phyloP scores from a whole-genome alignment of 2,329 filamentous ascomycete genomes.

The Neocatenulostroma microsporum region DNA sequence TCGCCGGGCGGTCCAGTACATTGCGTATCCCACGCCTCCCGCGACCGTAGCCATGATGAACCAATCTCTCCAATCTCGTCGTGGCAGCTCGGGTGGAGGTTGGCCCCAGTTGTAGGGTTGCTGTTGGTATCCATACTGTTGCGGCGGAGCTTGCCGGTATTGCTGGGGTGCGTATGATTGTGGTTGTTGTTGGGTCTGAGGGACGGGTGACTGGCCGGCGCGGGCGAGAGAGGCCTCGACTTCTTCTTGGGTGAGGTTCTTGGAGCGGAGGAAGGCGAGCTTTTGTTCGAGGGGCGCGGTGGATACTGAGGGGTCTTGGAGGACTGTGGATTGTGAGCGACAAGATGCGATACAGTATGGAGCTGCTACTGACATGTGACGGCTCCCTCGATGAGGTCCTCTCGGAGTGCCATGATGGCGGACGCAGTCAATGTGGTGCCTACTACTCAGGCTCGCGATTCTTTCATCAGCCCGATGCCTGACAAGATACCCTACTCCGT shows the following conservation, averaged over 20 bases:
- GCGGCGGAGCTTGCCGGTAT: slow-evolving; percentile 20
- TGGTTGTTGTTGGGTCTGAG: slow-evolving; percentile 37
- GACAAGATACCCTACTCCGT: no score
- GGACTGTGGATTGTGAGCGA: slow-evolving; percentile 49
- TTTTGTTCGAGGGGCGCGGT: slow-evolving; percentile 87
- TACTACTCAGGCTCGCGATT: no score
- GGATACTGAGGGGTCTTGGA: slow-evolving; percentile 88
- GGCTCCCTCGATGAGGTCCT: slow-evolving; percentile 79
- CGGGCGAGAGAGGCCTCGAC: slow-evolving; percentile 76
- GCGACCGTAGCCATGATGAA: slow-evolving; percentile 99
- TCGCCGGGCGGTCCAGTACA: slow-evolving; percentile 84
- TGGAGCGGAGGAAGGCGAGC: slow-evolving; percentile 86
- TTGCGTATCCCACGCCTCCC: slow-evolving; percentile 77
- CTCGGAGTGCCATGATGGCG: slow-evolving; percentile 63
- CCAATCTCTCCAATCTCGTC: slow-evolving; percentile 94
- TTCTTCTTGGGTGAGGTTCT: slow-evolving; percentile 95
- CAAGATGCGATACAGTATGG: not conserved
- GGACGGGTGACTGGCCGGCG: slow-evolving; percentile 51
- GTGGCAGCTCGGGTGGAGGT: slow-evolving; percentile 55
- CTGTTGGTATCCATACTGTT: slow-evolving; percentile 30
- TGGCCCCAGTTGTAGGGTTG: slow-evolving; percentile 45
- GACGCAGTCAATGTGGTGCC: no score
- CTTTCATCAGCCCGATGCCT: no score
- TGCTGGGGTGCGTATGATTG: slow-evolving; percentile 9
- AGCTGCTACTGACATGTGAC: slow-evolving; percentile 37